Evolutionary conservation across 352 stramenopile species (phyloP), one percentile per base, ranked within the genome.

Genomic region (Pelagophyceae sp.): DNA sequence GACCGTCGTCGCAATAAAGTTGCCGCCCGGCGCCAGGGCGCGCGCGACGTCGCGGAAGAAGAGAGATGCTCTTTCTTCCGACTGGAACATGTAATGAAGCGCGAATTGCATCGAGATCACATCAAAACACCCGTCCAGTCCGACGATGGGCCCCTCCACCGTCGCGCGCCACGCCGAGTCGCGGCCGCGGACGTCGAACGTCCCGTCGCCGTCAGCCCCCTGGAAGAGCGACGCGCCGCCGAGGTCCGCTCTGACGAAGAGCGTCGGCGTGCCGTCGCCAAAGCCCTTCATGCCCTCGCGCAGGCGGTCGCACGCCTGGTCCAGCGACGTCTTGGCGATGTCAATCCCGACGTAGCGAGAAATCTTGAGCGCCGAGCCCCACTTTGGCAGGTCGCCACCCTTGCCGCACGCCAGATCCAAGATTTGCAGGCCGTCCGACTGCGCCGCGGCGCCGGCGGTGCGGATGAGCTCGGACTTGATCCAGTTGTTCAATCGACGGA

Each of bases 21-120:
- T 90, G 17, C 94, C 95, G 51, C 94, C 94, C 79, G 95, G 87
- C 33, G 89, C 86, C 33, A 99, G 85, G 67, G 97, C 81, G 51
- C 90, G 83, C 76, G 92, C 92, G 6, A 98, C 89, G 51, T 94
- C 97, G 54, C 89, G 84, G 81, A 99, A 98, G 80, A 98, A 98
- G 31, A 89, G 85, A 40, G 85, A 83, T 0, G 95, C 94, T 27
- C 94, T 88, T 78, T 93, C 83, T 40, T 90, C 85, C 25, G 95
- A 93, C 38, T 92, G 89, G 88, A 98, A 98, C 95, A 99, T 98
- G 88, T 99, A 99, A 84, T 99, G 96, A 80, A 99, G 96, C 20
- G 96, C 95, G 85, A 99, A 99, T 86, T 99, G 96, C 82, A 98
- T 98, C 63, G 90, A 97, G n/a, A 97, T 92, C 29, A 98, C 88